Percentiles rank a stretch among this genome's conserved stretches.
phyloP scores from a whole-genome alignment of 345 rosid species.

The Atalantia buxifolia region DNA sequence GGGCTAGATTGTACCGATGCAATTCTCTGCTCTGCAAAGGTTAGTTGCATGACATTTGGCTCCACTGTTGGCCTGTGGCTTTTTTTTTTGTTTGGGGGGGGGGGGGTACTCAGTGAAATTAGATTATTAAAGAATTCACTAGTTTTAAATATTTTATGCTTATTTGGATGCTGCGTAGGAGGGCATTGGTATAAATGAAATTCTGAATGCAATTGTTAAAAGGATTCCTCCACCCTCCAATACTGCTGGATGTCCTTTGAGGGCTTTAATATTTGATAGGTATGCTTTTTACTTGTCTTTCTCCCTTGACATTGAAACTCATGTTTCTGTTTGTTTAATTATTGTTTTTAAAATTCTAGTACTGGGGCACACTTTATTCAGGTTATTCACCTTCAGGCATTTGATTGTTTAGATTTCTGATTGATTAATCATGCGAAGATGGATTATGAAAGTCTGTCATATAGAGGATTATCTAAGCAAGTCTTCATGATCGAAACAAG shows the following conservation, averaged over 20 bases:
- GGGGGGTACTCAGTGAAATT: neutral
- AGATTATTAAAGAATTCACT: neutral
- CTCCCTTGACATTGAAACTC: neutral
- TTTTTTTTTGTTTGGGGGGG: neutral
- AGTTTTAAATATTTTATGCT: slow-evolving; percentile 1
- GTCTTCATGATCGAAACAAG: neutral
- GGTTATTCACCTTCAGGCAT: neutral
- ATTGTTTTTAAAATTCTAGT: neutral
- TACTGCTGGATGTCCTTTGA: slow-evolving; percentile 56
- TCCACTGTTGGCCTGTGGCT: neutral
- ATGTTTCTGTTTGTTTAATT: neutral
- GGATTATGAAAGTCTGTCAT: neutral
- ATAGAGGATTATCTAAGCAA: neutral
- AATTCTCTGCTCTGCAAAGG: slow-evolving; percentile 98
- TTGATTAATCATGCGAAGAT: neutral
- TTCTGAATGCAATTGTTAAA: slow-evolving; percentile 75
- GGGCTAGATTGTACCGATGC: slow-evolving; percentile 96
- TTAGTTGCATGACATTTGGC: slow-evolving; percentile 28
- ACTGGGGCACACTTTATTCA: neutral
- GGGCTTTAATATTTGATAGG: slow-evolving; percentile 97
- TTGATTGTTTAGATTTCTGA: neutral
- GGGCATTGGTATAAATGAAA: slow-evolving; percentile 86
- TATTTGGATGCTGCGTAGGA: slow-evolving; percentile 42
- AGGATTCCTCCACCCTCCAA: slow-evolving; percentile 77
- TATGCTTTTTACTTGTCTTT: slow-evolving; percentile 33